A percentile compares a stretch with the other conserved stretches of the same genome.
Evolutionary conservation across 2,329 filamentous ascomycete genomes (phyloP).

Genomic region (Tolypocladium ophioglossoides): DNA sequence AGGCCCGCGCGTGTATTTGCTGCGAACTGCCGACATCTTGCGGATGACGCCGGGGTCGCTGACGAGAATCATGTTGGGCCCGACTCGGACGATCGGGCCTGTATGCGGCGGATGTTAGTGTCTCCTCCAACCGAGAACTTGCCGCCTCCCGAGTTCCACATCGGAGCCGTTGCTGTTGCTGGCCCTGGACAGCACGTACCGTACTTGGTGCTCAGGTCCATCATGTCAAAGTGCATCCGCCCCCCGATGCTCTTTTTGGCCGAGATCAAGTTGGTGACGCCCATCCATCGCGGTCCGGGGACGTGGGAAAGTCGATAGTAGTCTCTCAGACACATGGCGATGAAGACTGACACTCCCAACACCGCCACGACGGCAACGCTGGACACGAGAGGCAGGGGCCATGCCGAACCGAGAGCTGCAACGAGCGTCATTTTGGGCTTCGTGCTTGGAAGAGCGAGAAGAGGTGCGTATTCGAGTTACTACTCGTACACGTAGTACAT

Average conservation of each 20-base stretch:
- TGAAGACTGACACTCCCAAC: background rate
- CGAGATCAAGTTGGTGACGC: constrained; percentile 2
- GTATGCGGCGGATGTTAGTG: too few relatives aligned
- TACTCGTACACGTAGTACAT: too few relatives aligned
- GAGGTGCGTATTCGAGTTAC: too few relatives aligned
- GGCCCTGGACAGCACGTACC: constrained; percentile 7
- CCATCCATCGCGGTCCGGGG: constrained; percentile 1
- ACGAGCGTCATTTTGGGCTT: background rate
- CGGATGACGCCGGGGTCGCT: constrained; percentile 31
- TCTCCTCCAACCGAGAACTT: too few relatives aligned
- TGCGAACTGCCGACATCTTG: constrained; percentile 26
- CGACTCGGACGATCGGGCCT: constrained; percentile 20
- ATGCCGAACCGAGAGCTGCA: background rate
- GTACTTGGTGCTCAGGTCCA: constrained; percentile 16
- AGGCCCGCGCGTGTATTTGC: constrained; percentile 18
- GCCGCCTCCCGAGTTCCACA: too few relatives aligned
- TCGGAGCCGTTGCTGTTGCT: too few relatives aligned
- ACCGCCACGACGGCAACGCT: background rate
- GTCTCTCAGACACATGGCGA: background rate
- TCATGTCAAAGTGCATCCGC: constrained; percentile 11
- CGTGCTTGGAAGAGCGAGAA: background rate
- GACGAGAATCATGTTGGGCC: constrained; percentile 34
- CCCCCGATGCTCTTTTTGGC: constrained; percentile 8
- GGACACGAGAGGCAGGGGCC: background rate
- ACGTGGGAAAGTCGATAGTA: constrained; percentile 4